Conservation (phyloP, 345 rosid species). For the Eucalyptus regnans region DNA sequence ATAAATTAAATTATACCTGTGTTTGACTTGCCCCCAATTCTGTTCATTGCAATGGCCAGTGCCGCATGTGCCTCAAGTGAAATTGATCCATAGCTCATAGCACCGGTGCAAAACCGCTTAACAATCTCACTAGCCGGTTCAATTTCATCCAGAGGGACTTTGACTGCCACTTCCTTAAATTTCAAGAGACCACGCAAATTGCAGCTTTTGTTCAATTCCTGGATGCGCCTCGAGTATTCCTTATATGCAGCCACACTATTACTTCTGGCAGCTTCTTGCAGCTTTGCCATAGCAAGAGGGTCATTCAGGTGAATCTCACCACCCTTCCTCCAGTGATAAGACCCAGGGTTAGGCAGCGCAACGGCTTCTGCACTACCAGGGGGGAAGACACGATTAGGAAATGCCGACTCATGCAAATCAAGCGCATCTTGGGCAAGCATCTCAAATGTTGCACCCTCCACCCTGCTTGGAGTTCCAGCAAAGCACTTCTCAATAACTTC, state of each 20-base stretch:
- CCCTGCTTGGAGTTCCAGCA: constrained; percentile 98
- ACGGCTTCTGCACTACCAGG: constrained; percentile 97
- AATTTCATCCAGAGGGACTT: constrained; percentile 74
- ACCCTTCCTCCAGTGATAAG: constrained; percentile 96
- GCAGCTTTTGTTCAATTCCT: constrained; percentile 81
- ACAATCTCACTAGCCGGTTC: constrained; percentile 98
- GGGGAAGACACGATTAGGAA: constrained; percentile 56
- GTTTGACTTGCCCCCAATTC: constrained; percentile 91
- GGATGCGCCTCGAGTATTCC: constrained; percentile 86
- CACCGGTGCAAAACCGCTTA: constrained; percentile 96
- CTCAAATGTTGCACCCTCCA: constrained; percentile 98
- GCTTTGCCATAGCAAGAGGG: constrained; percentile 91
- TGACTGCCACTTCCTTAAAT: constrained; percentile 56
- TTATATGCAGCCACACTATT: constrained; percentile 93
- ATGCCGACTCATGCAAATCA: constrained; percentile 81
- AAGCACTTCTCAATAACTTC: constrained; percentile 97
- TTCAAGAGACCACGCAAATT: constrained; percentile 91
- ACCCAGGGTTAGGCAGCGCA: constrained; percentile 91
- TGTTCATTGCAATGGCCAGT: constrained; percentile 91
- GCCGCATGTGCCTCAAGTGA: constrained; percentile 91
- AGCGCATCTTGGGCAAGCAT: constrained; percentile 89
- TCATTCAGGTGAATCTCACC: constrained; percentile 98
- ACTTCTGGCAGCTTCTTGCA: constrained; percentile 90
- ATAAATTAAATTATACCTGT: constrained; percentile 44
- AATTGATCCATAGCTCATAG: constrained; percentile 99